Evolutionary conservation across 140 eudicot genomes (phyloP).

Genomic region (Bidens hawaiensis): DNA sequence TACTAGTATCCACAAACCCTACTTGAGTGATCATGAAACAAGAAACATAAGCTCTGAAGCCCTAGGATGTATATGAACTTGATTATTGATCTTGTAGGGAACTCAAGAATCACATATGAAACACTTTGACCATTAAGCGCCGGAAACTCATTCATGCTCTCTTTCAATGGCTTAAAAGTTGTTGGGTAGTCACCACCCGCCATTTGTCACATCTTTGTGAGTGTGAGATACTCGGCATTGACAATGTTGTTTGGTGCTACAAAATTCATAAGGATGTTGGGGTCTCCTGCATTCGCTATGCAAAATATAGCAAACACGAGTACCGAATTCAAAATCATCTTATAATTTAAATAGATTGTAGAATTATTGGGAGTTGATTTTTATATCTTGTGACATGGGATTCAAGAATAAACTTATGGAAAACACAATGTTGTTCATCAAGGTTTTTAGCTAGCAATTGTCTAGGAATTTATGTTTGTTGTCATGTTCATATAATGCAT

Average conservation of each 20-base stretch:
- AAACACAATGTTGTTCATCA: constrained; percentile 18
- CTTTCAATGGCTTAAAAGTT: constrained; percentile 33
- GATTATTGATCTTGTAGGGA: constrained; percentile 38
- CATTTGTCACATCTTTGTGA: constrained; percentile 33
- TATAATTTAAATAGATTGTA: neutral
- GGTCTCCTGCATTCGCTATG: constrained; percentile 13
- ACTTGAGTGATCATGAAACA: constrained; percentile 32
- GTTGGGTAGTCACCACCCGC: constrained; percentile 37
- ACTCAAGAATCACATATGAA: constrained; percentile 38
- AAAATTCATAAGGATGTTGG: constrained; percentile 25
- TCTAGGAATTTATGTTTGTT: constrained; percentile 34
- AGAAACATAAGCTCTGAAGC: constrained; percentile 49
- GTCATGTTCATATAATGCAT: constrained; percentile 17
- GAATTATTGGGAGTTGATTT: neutral
- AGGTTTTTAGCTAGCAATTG: constrained; percentile 10
- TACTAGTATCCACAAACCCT: constrained; percentile 48
- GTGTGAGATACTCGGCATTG: constrained; percentile 36
- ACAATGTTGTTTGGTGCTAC: constrained; percentile 13
- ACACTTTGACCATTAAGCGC: constrained; percentile 46
- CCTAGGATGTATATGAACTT: constrained; percentile 46
- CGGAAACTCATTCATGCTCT: constrained; percentile 39
- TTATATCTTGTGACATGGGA: constrained; percentile 13
- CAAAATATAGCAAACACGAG: constrained; percentile 9
- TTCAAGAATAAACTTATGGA: constrained; percentile 8
- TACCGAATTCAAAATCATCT: constrained; percentile 6